These are phyloP conservation scores for Theobroma cacao DNA, from an alignment of 345 rosid genomes.

Conservation along the genomic window DNA sequence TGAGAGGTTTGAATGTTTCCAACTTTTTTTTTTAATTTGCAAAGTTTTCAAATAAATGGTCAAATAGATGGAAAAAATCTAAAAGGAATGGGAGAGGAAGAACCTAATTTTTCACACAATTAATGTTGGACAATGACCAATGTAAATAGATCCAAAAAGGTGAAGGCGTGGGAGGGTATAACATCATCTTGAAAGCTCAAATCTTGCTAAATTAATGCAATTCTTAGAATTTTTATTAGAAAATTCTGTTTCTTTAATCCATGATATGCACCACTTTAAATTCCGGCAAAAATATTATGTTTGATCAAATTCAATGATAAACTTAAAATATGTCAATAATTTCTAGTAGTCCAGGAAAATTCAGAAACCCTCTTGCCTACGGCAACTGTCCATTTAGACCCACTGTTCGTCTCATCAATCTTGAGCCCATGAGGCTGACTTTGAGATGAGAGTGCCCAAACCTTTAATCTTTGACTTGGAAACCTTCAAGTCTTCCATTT, in stretches of 20 bases:
- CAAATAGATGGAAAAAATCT: no score
- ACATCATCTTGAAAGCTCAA: not conserved
- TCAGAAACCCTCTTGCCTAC: not conserved
- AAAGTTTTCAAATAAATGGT: no score
- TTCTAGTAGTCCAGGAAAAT: not conserved
- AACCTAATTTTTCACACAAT: no score
- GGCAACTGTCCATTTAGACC: not conserved
- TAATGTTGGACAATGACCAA: not conserved
- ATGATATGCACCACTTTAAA: not conserved
- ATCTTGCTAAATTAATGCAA: not conserved
- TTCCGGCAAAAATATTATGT: not conserved
- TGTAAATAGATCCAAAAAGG: not conserved
- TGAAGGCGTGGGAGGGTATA: not conserved
- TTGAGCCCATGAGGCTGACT: not conserved
- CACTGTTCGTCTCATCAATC: not conserved
- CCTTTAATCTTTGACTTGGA: not conserved
- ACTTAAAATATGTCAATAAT: not conserved
- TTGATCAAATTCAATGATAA: not conserved
- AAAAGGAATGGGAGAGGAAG: no score
- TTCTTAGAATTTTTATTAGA: not conserved
- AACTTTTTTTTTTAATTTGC: no score
- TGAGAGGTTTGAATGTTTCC: no score
- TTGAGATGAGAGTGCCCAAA: not conserved
- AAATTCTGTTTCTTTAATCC: not conserved
- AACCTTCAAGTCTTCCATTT: constrained; percentile 1